These are phyloP conservation scores for Astrephomene gubernaculifera DNA, from an alignment of 139 green algal species.

Conservation along the genomic window DNA sequence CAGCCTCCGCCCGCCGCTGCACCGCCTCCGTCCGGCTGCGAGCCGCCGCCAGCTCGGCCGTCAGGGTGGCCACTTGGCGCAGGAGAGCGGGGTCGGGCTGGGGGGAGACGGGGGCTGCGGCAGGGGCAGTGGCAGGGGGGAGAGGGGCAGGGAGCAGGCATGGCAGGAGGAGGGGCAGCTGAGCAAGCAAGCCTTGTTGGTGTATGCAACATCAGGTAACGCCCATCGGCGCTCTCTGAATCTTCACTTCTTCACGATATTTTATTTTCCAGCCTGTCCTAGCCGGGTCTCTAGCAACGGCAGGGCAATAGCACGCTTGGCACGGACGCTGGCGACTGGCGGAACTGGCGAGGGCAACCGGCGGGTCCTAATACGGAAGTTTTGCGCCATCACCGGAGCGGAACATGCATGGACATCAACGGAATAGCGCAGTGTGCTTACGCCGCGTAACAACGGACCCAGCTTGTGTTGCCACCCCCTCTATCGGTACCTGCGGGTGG, in stretches of 20 bases:
- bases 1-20: not conserved
- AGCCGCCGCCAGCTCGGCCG: constrained; percentile 5
- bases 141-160: not conserved
- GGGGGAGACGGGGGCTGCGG: not conserved
- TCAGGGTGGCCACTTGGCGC: constrained; percentile 8
- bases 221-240: no score
- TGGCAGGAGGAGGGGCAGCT: not conserved
- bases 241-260: no score
- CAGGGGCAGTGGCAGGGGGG: not conserved
- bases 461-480: not conserved
- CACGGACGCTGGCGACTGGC: no score
- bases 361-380: no score
- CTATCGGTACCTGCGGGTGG: not conserved
- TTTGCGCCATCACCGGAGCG: no score
- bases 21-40: not conserved
- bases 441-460: not conserved
- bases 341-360: no score
- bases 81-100: constrained; percentile 10
- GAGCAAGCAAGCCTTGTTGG: not conserved
- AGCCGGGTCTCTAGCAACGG: no score
- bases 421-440: not conserved
- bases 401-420: no score
- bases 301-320: no score
- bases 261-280: no score
- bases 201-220: no score